Conservation (phyloP, 306 rosid species). For the Cyclanthera cordifolia region DNA sequence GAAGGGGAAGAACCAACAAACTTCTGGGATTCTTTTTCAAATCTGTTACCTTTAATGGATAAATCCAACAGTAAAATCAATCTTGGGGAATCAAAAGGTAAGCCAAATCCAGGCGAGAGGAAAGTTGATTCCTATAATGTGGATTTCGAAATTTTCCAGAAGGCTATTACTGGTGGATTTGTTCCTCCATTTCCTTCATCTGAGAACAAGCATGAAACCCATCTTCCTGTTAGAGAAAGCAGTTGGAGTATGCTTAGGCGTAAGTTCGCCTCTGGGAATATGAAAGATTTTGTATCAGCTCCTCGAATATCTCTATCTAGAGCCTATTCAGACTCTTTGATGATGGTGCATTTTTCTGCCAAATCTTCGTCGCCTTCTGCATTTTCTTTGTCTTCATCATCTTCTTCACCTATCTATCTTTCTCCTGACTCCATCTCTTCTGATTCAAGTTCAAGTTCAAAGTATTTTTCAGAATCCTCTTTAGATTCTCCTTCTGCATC, state of each 20-base stretch:
- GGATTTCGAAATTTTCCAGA: slow-evolving; percentile 79
- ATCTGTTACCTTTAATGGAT: slow-evolving; percentile 72
- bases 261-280: slow-evolving; percentile 49
- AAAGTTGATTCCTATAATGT: slow-evolving; percentile 53
- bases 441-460: slow-evolving; percentile 57
- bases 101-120: slow-evolving; percentile 43
- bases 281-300: slow-evolving; percentile 67
- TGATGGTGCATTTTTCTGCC: slow-evolving; percentile 43
- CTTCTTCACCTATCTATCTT: slow-evolving; percentile 48
- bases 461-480: slow-evolving; percentile 51
- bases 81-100: slow-evolving; percentile 24
- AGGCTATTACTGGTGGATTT: slow-evolving; percentile 79
- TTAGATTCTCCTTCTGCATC: slow-evolving; percentile 55
- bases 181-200: slow-evolving; percentile 88
- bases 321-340: slow-evolving; percentile 72
- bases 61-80: slow-evolving; percentile 34
- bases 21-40: slow-evolving; percentile 77
- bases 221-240: slow-evolving; percentile 88
- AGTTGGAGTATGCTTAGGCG: slow-evolving; percentile 82
- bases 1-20: slow-evolving; percentile 71
- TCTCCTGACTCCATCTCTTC: slow-evolving; percentile 82
- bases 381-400: slow-evolving; percentile 24
- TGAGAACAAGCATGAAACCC: slow-evolving; percentile 69
- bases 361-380: slow-evolving; percentile 47
- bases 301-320: slow-evolving; percentile 59